These are phyloP conservation scores for Fraxinus xanthoxyloides DNA, from an alignment of 305 asterid species.

Conservation along the genomic window DNA sequence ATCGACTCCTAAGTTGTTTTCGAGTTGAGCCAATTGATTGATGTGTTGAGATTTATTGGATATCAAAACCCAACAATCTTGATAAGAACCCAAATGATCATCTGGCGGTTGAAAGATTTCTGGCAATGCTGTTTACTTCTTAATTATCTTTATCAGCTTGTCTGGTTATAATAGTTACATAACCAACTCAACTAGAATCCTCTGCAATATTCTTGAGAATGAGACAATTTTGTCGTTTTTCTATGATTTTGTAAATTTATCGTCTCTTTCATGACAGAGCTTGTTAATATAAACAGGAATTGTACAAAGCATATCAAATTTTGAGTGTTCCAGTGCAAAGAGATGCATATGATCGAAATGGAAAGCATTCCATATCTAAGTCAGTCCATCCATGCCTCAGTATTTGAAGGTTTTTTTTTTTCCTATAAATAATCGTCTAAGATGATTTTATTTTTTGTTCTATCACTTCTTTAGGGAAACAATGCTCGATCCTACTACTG, in stretches of 20 bases:
- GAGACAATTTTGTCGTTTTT: background rate
- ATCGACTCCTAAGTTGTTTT: too few relatives aligned
- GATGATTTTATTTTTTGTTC: too few relatives aligned
- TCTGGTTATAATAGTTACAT: background rate
- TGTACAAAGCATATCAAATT: slow-evolving; percentile 89
- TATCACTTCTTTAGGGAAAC: too few relatives aligned
- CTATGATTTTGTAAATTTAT: too few relatives aligned
- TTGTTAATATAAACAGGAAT: slow-evolving; percentile 38
- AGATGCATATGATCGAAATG: slow-evolving; percentile 73
- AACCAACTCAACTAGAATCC: background rate
- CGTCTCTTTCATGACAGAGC: background rate
- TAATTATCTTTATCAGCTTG: background rate
- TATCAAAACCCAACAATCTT: slow-evolving; percentile 24
- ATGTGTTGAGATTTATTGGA: too few relatives aligned
- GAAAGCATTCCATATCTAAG: slow-evolving; percentile 71
- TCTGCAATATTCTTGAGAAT: background rate
- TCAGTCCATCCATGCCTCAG: slow-evolving; percentile 19
- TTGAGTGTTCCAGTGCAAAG: slow-evolving; percentile 78
- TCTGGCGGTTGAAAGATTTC: slow-evolving; percentile 77
- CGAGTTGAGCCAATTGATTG: too few relatives aligned
- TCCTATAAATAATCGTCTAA: background rate
- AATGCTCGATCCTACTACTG: too few relatives aligned
- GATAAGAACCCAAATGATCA: slow-evolving; percentile 85
- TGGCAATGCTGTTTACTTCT: slow-evolving; percentile 38
- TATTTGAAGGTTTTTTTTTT: background rate